Base-by-base conservation (phyloP, 176 grass and related monocot genomes). In the Urochloa ruziziensis region DNA sequence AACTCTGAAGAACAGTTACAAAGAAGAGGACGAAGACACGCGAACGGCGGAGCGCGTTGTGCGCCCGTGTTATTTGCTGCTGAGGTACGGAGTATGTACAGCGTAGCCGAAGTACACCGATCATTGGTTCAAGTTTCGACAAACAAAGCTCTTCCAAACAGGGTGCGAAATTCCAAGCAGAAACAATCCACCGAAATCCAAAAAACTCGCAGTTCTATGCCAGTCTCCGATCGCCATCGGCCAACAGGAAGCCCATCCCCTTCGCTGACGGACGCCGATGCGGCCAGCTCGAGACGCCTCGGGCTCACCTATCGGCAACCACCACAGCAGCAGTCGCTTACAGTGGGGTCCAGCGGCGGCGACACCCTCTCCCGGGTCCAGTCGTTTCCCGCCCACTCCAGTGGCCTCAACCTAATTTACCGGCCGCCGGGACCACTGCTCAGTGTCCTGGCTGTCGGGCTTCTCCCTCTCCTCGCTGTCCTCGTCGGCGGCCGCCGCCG, bases 401-500 rank as follows among this genome's bases (percentile, higher is more conserved):
- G 37, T 82, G 59, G 17, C 83, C 4, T 1, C 58, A 48, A 60
- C 53, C 59, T 73, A 85, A 82, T 43, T 85, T 73, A 82, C 86
- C 82, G 23, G 86, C 33, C 79, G 78, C 67, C 63, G 86, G 86
- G 51, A 68, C 86, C 90, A 85, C 66, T 67, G 47, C 72, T 74
- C 90, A 77, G 81, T 32, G 39, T 79, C 79, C 11, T 84, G 35
- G 58, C 29, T 57, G 34, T 49, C 72, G 35, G 29, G 34, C 64
- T 79, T 24, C 19, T 46, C 53, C 32, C 48, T 39, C 30, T 65
- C 25, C 7, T 52, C 62, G 2, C 19, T 72, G 15, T 34, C 77
- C 5, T 34, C 60, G 40, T n/a, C n/a, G n/a, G n/a, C n/a, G n/a
- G 14, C 49, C 6, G 7, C 85, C 43, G 56, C 80, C 2, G 30